Conservation (phyloP, 129 eudicot species). For the Centrapalus pauciflorus region DNA sequence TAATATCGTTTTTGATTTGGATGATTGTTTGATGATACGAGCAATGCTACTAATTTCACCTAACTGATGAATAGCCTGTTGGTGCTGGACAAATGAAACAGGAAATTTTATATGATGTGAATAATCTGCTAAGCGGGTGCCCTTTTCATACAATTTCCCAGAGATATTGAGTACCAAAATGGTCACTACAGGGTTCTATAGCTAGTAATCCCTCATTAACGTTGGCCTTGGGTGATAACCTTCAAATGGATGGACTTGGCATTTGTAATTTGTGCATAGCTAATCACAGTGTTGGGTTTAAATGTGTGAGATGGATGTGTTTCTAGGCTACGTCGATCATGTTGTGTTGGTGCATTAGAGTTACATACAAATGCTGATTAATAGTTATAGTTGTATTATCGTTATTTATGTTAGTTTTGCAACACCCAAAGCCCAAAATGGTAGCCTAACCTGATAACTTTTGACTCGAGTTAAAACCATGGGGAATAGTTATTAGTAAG, state of each 20-base stretch:
- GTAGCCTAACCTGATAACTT: too few species aligned
- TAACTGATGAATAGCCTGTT: conserved; percentile 14
- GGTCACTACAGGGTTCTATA: not conserved
- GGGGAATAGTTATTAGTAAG: too few species aligned
- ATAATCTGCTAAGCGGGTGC: conserved; percentile 7
- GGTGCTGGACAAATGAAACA: not conserved
- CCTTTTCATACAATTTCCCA: not conserved
- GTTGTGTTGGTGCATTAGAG: conserved; percentile 9
- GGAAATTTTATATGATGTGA: not conserved
- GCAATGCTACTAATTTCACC: conserved; percentile 7
- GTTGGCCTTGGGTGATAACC: conserved; percentile 7
- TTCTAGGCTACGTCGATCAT: not conserved
- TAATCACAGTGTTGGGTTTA: not conserved
- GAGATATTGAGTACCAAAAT: not conserved
- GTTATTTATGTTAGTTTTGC: not conserved
- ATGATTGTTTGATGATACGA: conserved; percentile 10
- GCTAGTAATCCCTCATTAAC: not conserved
- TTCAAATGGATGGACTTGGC: conserved; percentile 4
- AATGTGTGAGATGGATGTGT: not conserved
- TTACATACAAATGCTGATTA: not conserved
- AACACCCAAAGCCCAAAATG: too few species aligned
- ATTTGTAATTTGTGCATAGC: not conserved
- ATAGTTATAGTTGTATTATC: not conserved
- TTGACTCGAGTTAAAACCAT: too few species aligned
- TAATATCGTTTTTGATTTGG: not conserved